A percentile compares a stretch with the other conserved stretches of the same genome.
Conservation (phyloP, 306 rosid species). For the Psophocarpus tetragonolobus region DNA sequence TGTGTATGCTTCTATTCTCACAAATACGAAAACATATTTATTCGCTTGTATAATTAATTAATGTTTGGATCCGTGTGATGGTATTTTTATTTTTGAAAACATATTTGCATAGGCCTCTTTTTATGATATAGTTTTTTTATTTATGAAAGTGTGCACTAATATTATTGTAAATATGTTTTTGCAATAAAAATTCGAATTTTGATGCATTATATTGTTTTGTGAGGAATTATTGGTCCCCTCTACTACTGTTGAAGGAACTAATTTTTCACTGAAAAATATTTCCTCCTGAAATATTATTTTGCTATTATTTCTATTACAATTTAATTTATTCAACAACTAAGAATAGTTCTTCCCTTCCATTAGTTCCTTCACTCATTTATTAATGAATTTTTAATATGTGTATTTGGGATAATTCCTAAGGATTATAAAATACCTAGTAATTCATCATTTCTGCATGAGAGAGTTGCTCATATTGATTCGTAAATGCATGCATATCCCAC, state of each 20-base stretch:
- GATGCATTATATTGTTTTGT: too few relatives aligned
- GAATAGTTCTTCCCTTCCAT: neutral
- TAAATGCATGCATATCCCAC: neutral
- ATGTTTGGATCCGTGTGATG: neutral
- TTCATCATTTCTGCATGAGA: neutral
- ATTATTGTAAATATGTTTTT: too few relatives aligned
- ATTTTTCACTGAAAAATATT: too few relatives aligned
- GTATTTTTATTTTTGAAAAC: too few relatives aligned
- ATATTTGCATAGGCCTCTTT: too few relatives aligned
- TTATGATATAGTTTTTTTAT: too few relatives aligned
- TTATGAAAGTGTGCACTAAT: too few relatives aligned
- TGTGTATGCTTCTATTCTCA: neutral
- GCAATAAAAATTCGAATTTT: too few relatives aligned
- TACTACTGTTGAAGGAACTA: too few relatives aligned
- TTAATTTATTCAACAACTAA: neutral
- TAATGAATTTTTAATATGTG: neutral
- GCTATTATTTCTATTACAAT: neutral
- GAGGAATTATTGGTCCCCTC: too few relatives aligned
- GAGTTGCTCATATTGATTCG: neutral
- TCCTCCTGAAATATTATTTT: neutral
- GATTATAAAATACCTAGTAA: neutral
- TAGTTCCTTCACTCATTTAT: neutral
- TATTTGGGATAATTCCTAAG: neutral
- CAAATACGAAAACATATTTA: neutral
- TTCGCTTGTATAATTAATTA: neutral